These are phyloP conservation scores for Umbelopsis sp. DNA, from an alignment of 192 early-diverging fungal genomes.

Conservation along the genomic window DNA sequence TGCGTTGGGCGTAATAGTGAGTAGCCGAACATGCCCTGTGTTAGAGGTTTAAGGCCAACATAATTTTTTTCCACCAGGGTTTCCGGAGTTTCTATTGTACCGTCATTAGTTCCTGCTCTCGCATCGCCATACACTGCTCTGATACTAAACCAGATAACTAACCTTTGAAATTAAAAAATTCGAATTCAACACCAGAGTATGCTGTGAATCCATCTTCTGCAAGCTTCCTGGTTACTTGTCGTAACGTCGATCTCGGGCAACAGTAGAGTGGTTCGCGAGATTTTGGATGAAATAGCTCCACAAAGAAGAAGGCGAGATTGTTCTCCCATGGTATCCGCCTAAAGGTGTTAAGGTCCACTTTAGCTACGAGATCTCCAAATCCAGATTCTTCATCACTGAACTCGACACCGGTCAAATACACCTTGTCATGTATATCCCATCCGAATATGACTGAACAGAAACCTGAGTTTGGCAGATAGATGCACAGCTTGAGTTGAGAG, in stretches of 20 bases:
- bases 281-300: conserved; percentile 64
- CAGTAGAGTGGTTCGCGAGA: conserved; percentile 55
- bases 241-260: conserved; percentile 67
- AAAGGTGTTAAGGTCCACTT: conserved; percentile 63
- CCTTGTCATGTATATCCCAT: conserved; percentile 80
- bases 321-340: conserved; percentile 76
- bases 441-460: conserved; percentile 80
- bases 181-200: conserved; percentile 64
- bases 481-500: not conserved
- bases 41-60: conserved; percentile 55
- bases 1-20: conserved; percentile 65
- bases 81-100: conserved; percentile 63
- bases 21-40: conserved; percentile 86
- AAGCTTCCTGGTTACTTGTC: conserved; percentile 44
- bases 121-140: not conserved
- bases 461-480: conserved; percentile 37
- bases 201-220: conserved; percentile 41
- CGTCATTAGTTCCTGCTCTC: no score
- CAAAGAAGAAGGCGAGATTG: conserved; percentile 70
- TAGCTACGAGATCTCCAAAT: conserved; percentile 65
- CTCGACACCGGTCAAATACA: conserved; percentile 44
- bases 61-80: conserved; percentile 65
- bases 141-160: not conserved
- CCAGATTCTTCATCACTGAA: conserved; percentile 28
- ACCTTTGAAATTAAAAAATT: conserved; percentile 85